Evolutionary conservation across 1,284 basidiomycete genomes (phyloP).

Genomic region (Rugosomyces carneus): DNA sequence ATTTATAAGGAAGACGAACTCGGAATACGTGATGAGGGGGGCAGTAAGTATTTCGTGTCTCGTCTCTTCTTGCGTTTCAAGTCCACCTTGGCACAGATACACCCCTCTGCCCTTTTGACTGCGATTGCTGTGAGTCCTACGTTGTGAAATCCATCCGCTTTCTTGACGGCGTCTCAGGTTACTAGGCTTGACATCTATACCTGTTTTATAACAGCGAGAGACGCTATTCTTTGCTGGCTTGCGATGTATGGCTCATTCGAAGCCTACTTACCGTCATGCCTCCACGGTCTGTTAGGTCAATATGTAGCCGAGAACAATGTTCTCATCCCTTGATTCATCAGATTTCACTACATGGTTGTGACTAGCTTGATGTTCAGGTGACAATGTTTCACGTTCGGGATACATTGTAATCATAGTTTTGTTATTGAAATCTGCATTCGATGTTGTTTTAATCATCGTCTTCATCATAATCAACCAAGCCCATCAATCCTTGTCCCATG

Average conservation of each 20-base stretch:
- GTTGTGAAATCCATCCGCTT: not conserved
- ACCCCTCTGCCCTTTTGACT: constrained; percentile 75
- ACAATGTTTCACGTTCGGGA: constrained; percentile 11
- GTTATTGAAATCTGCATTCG: not conserved
- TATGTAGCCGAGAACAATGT: constrained; percentile 49
- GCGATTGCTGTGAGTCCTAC: constrained; percentile 68
- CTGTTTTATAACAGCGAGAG: not conserved
- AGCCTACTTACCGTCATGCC: constrained; percentile 21
- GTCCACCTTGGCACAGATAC: constrained; percentile 41
- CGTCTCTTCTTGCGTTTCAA: constrained; percentile 18
- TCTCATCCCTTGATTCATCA: constrained; percentile 10
- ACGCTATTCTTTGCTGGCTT: not conserved
- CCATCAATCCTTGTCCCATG: constrained; percentile 23
- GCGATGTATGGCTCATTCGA: constrained; percentile 24
- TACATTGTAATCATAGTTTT: constrained; percentile 10
- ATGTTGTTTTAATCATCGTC: constrained; percentile 24
- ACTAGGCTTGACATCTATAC: constrained; percentile 10
- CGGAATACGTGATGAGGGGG: constrained; percentile 65
- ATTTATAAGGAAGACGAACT: constrained; percentile 88
- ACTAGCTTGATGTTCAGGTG: not conserved
- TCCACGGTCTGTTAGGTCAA: constrained; percentile 53
- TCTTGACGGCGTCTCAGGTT: constrained; percentile 15
- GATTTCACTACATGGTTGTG: constrained; percentile 5
- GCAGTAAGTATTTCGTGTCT: constrained; percentile 48
- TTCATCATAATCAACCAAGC: constrained; percentile 51